These are phyloP conservation scores for Penicillium sp. DNA, from an alignment of 2,329 filamentous ascomycete species.

Conservation along the genomic window DNA sequence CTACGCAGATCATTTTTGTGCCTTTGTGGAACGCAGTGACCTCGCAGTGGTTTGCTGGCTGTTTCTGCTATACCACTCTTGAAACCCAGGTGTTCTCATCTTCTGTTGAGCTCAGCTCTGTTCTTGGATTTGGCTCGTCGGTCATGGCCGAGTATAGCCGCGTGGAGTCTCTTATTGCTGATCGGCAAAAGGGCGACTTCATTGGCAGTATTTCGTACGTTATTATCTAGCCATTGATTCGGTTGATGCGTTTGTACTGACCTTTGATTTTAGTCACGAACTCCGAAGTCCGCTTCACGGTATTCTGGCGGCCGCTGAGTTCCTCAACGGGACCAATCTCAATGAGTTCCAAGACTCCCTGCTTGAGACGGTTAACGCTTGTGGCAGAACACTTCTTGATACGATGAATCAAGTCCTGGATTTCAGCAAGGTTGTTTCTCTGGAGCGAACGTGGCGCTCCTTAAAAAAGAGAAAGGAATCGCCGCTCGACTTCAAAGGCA, in stretches of 20 bases:
- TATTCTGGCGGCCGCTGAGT: constrained; percentile 45
- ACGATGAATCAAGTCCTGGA: constrained; percentile 49
- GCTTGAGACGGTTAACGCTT: constrained; percentile 44
- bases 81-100: constrained; percentile 41
- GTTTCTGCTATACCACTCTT: constrained; percentile 46
- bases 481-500: constrained; percentile 28
- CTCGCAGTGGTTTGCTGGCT: constrained; percentile 50
- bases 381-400: constrained; percentile 45
- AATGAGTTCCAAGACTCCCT: constrained; percentile 44
- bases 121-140: constrained; percentile 44
- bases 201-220: constrained; percentile 43
- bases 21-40: constrained; percentile 54
- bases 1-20: constrained; percentile 52
- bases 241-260: neutral
- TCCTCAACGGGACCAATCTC: constrained; percentile 41
- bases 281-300: constrained; percentile 47
- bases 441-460: constrained; percentile 40
- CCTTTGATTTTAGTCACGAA: constrained; percentile 31
- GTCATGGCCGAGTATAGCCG: constrained; percentile 48
- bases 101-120: constrained; percentile 42
- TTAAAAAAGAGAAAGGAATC: constrained; percentile 32
- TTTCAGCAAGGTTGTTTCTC: constrained; percentile 55
- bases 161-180: constrained; percentile 44
- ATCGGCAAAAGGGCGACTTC: constrained; percentile 48
- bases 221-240: neutral